These are phyloP conservation scores for Haberlea rhodopensis DNA, from an alignment of 257 asterid species.

Conservation along the genomic window DNA sequence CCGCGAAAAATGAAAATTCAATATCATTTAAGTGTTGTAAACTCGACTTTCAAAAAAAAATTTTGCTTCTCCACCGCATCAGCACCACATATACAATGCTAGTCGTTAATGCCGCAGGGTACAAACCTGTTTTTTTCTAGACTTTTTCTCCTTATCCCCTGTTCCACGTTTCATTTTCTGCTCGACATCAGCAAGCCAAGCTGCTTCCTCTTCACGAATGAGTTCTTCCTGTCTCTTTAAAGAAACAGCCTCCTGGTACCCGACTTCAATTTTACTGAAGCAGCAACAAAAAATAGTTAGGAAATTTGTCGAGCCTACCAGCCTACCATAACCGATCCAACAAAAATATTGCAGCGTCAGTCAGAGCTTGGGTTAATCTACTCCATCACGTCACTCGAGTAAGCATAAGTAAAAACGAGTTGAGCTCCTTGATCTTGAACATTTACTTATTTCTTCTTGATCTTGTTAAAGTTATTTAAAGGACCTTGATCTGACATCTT, in stretches of 20 bases:
- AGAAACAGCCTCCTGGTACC: constrained; percentile 89
- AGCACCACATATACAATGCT: neutral
- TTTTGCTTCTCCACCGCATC: too few species aligned
- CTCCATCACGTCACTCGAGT: neutral
- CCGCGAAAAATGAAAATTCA: neutral
- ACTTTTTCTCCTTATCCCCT: constrained; percentile 71
- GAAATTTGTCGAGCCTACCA: neutral
- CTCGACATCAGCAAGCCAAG: constrained; percentile 76
- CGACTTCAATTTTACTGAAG: constrained; percentile 79
- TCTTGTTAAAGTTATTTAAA: neutral
- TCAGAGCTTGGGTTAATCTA: neutral
- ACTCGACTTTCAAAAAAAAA: neutral
- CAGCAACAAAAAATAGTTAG: constrained; percentile 15
- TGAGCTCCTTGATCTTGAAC: neutral
- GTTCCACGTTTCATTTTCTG: constrained; percentile 69
- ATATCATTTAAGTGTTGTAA: neutral
- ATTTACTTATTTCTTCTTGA: neutral
- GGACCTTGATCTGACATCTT: neutral
- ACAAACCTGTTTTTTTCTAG: constrained; percentile 61
- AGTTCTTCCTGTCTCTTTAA: constrained; percentile 93
- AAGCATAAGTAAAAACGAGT: neutral
- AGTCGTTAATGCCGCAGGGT: neutral
- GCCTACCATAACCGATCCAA: neutral
- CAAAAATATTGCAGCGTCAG: neutral
- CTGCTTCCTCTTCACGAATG: constrained; percentile 91